Conservation (phyloP, 106 monocot species). For the Xerophyta viscosa region DNA sequence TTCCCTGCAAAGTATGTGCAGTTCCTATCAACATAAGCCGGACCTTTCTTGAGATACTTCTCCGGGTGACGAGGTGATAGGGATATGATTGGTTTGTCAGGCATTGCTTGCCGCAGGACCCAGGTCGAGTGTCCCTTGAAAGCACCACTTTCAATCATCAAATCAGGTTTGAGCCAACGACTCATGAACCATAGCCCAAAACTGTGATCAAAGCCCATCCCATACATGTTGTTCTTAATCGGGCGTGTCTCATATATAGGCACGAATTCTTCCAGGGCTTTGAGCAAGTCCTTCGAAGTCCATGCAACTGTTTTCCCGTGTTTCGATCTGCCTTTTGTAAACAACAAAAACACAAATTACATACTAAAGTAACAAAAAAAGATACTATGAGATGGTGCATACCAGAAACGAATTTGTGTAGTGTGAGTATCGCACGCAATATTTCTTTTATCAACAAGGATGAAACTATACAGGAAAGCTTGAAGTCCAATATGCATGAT, state of each 20-base stretch:
- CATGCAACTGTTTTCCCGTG: constrained; percentile 74
- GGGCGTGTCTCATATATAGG: constrained; percentile 89
- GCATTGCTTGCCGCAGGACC: constrained; percentile 91
- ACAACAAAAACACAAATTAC: constrained; percentile 20
- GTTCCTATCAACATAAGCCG: constrained; percentile 87
- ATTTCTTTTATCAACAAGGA: too few species aligned
- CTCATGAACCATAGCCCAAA: constrained; percentile 98
- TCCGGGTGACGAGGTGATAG: constrained; percentile 86
- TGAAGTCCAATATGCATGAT: too few species aligned
- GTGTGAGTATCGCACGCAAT: too few species aligned
- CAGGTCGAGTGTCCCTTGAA: constrained; percentile 98
- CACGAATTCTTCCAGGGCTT: constrained; percentile 90
- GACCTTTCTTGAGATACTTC: constrained; percentile 87
- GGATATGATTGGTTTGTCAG: constrained; percentile 61
- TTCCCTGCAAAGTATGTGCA: constrained; percentile 96
- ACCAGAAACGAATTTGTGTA: too few species aligned
- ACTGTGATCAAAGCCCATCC: constrained; percentile 99
- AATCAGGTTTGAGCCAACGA: constrained; percentile 77
- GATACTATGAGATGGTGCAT: background rate
- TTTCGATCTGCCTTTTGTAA: constrained; percentile 98
- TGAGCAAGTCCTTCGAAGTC: constrained; percentile 77
- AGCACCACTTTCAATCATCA: constrained; percentile 96
- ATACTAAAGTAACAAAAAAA: background rate
- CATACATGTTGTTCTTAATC: constrained; percentile 95
- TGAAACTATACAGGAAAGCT: too few species aligned